phyloP scores from a whole-genome alignment of 1,284 basidiomycete species.

The Boletus holoroseus region DNA sequence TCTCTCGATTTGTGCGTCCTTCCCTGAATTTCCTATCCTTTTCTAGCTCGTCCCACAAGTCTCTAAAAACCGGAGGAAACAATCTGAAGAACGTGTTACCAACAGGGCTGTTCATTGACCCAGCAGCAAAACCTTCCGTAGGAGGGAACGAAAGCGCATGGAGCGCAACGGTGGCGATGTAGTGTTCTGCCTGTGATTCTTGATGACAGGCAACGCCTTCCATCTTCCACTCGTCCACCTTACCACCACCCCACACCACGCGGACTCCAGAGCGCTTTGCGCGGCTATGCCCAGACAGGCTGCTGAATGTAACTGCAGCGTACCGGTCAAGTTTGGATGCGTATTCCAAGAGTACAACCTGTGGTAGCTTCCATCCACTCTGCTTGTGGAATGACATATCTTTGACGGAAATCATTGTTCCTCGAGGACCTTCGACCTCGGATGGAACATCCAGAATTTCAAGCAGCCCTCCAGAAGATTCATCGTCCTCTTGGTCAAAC shows the following conservation, averaged over 20 bases:
- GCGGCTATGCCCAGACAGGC: slow-evolving; percentile 62
- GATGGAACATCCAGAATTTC: slow-evolving; percentile 70
- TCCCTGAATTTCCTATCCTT: slow-evolving; percentile 54
- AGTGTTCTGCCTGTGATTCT: slow-evolving; percentile 82
- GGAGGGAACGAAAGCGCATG: slow-evolving; percentile 65
- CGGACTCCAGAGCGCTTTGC: slow-evolving; percentile 67
- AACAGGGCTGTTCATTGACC: slow-evolving; percentile 38
- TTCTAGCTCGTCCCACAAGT: slow-evolving; percentile 93
- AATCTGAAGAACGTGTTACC: slow-evolving; percentile 61
- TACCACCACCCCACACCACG: slow-evolving; percentile 67
- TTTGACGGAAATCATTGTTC: slow-evolving; percentile 57
- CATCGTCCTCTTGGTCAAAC: slow-evolving; percentile 47
- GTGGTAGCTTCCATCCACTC: slow-evolving; percentile 72
- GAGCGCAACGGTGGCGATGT: slow-evolving; percentile 82
- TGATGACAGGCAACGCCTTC: slow-evolving; percentile 79
- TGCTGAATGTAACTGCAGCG: slow-evolving; percentile 65
- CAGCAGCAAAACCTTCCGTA: slow-evolving; percentile 57
- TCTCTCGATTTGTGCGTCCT: slow-evolving; percentile 59
- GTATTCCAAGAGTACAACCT: slow-evolving; percentile 59
- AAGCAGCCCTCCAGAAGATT: slow-evolving; percentile 63
- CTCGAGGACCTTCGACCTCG: slow-evolving; percentile 47
- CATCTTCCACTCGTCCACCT: slow-evolving; percentile 75
- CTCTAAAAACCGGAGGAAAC: slow-evolving; percentile 79
- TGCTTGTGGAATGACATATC: slow-evolving; percentile 80
- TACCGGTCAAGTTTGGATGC: slow-evolving; percentile 67